phyloP scores from a whole-genome alignment of 2,329 filamentous ascomycete genomes.

The Pyricularia sp. region DNA sequence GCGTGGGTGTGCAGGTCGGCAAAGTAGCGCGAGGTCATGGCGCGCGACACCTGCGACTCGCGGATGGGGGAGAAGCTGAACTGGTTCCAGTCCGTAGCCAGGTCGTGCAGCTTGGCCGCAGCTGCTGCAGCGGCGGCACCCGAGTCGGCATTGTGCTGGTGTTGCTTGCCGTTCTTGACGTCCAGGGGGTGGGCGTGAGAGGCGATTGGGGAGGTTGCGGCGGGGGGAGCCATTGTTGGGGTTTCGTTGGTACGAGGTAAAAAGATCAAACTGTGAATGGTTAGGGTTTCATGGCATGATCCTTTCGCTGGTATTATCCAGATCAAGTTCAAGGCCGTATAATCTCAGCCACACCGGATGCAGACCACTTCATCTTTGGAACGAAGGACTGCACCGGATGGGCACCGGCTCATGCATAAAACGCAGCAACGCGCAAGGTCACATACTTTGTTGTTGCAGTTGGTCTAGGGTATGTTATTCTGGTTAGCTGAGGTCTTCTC shows the following conservation, averaged over 20 bases:
- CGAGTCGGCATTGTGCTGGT: slow-evolving; percentile 9
- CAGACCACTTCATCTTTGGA: not conserved
- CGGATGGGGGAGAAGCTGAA: slow-evolving; percentile 83
- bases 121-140: slow-evolving; percentile 12
- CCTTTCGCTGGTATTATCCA: slow-evolving; percentile 65
- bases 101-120: slow-evolving; percentile 20
- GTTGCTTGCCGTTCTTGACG: slow-evolving; percentile 24
- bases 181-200: slow-evolving; percentile 15
- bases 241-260: not conserved
- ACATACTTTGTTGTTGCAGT: slow-evolving; percentile 1
- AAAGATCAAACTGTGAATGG: not conserved
- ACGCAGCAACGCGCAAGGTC: slow-evolving; percentile 10
- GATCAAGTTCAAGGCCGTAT: slow-evolving; percentile 30
- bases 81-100: slow-evolving; percentile 67
- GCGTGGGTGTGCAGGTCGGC: slow-evolving; percentile 79
- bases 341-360: slow-evolving; percentile 23
- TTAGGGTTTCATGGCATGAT: slow-evolving; percentile 63
- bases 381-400: slow-evolving; percentile 10
- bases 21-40: slow-evolving; percentile 93
- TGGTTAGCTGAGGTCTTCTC: not conserved
- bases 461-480: not conserved
- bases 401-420: slow-evolving; percentile 26
- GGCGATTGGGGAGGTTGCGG: slow-evolving; percentile 33
- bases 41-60: slow-evolving; percentile 84
- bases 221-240: slow-evolving; percentile 70